These are phyloP conservation scores for Psilocybe cubensis DNA, from an alignment of 768 basidiomycete genomes.

Conservation along the genomic window DNA sequence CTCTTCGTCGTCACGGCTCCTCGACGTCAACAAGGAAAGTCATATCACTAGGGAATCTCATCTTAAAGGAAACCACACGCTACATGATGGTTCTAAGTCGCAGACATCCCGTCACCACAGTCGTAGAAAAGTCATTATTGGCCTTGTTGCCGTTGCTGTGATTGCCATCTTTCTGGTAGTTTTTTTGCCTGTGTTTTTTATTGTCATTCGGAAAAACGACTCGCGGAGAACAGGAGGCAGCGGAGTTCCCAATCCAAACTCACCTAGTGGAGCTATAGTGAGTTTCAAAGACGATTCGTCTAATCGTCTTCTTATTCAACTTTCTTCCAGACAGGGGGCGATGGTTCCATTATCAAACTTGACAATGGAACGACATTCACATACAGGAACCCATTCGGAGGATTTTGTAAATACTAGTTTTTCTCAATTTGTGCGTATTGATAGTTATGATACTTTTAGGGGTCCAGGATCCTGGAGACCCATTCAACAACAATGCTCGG, in stretches of 20 bases:
- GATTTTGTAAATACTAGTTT: conserved; percentile 49
- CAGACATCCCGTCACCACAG: conserved; percentile 7
- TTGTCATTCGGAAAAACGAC: conserved; percentile 23
- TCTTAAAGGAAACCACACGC: not conserved
- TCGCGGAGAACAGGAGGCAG: conserved; percentile 1
- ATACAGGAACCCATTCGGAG: conserved; percentile 75
- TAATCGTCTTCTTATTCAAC: not conserved
- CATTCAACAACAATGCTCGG: conserved; percentile 69
- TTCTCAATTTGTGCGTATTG: not conserved
- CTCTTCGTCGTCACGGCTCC: conserved; percentile 9
- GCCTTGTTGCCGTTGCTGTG: conserved; percentile 10
- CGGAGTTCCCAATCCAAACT: conserved; percentile 12
- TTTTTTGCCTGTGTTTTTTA: conserved; percentile 34
- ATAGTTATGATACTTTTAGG: conserved; percentile 33
- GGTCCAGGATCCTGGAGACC: conserved; percentile 62
- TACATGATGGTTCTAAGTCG: not conserved
- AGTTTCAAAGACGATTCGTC: conserved; percentile 11
- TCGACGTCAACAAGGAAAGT: conserved; percentile 1
- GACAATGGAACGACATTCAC: conserved; percentile 69
- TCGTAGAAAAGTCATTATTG: conserved; percentile 13
- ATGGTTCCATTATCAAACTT: conserved; percentile 61
- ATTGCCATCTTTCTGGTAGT: conserved; percentile 28
- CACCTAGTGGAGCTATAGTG: conserved; percentile 20
- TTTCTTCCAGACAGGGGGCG: conserved; percentile 48
- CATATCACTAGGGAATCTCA: not conserved